Evolutionary conservation across 176 grass and related monocot species (phyloP).

Genomic region (Hordeum vulgare): DNA sequence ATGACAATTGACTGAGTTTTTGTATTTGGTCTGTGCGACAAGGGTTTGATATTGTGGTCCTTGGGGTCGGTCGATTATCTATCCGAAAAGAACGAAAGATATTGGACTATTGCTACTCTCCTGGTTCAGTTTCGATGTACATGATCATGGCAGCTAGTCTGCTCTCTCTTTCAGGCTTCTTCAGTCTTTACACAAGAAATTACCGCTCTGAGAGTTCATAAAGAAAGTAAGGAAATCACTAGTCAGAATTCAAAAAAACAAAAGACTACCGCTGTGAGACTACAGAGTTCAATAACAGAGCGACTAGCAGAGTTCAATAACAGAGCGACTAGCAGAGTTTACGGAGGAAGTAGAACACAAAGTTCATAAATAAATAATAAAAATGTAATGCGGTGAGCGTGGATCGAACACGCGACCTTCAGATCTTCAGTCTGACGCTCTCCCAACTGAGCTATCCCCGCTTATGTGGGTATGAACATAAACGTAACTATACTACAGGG

Average conservation of each 20-base stretch:
- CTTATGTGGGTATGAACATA: rapidly evolving
- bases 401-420: slow-evolving; percentile 75
- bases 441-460: slow-evolving; percentile 91
- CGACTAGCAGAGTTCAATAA: background rate
- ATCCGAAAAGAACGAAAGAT: background rate
- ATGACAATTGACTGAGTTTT: background rate
- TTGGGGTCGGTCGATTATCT: background rate
- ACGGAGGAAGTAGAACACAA: too few relatives aligned
- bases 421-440: slow-evolving; percentile 87
- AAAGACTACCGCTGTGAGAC: too few relatives aligned
- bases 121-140: background rate
- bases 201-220: background rate
- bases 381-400: slow-evolving; percentile 63
- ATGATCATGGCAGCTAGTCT: background rate
- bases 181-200: background rate
- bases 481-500: too few relatives aligned
- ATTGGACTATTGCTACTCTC: background rate
- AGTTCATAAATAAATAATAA: too few relatives aligned
- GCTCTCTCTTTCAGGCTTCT: background rate
- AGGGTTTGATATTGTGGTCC: background rate
- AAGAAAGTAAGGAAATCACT: background rate
- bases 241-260: background rate
- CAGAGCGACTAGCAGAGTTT: too few relatives aligned
- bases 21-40: background rate
- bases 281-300: too few relatives aligned